A percentile compares a stretch with the other conserved stretches of the same genome.
Conservation (phyloP, 2,329 filamentous ascomycete genomes). For the Chalara sp. region DNA sequence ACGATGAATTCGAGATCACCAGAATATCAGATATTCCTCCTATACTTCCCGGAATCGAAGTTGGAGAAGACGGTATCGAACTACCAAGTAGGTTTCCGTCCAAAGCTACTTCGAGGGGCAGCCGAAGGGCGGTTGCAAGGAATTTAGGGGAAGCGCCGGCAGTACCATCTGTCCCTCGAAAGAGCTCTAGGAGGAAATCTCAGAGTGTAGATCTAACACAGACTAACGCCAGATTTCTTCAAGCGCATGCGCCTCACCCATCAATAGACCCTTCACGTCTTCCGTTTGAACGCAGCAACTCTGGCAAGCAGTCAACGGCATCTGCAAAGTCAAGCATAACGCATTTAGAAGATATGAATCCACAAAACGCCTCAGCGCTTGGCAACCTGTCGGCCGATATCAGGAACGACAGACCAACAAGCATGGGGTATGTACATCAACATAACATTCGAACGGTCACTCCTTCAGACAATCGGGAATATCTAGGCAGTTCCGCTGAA, state of each 20-base stretch:
- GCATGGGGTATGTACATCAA: constrained; percentile 50
- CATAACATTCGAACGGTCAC: constrained; percentile 51
- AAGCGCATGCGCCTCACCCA: constrained; percentile 12
- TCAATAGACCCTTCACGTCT: constrained; percentile 32
- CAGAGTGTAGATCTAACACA: constrained; percentile 19
- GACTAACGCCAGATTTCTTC: constrained; percentile 5
- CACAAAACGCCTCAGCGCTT: constrained; percentile 16
- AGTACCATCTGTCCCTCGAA: constrained; percentile 58
- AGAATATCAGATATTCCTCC: constrained; percentile 45
- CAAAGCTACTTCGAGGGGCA: constrained; percentile 40
- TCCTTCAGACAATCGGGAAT: constrained; percentile 38
- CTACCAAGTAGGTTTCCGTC: constrained; percentile 58
- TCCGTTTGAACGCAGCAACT: constrained; percentile 51
- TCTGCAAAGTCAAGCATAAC: constrained; percentile 45
- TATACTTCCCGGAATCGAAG: constrained; percentile 52
- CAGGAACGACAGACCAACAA: constrained; percentile 43
- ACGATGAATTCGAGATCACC: constrained; percentile 32
- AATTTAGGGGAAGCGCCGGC: constrained; percentile 16
- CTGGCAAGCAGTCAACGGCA: constrained; percentile 43
- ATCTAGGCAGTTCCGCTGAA: constrained; percentile 49
- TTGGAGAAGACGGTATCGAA: constrained; percentile 24
- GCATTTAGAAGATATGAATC: constrained; percentile 38
- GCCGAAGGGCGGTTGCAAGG: constrained; percentile 8
- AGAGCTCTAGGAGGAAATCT: constrained; percentile 57
- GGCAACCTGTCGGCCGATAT: constrained; percentile 27